A percentile compares a stretch with the other conserved stretches of the same genome.
phyloP scores from a whole-genome alignment of 1,139 yeast species.

The Kazachstania sp. region DNA sequence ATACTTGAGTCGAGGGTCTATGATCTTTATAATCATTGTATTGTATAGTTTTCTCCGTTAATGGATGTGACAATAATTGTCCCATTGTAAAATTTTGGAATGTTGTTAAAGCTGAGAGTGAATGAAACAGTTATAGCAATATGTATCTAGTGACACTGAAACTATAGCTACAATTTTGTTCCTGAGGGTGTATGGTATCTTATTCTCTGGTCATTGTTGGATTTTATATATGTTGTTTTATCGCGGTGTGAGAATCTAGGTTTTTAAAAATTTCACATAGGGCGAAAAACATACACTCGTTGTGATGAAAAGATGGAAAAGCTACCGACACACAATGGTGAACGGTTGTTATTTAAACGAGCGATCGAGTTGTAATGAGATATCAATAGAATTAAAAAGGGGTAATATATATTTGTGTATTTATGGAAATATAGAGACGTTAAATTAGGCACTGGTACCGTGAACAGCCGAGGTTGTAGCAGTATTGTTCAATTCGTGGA shows the following conservation, averaged over 20 bases:
- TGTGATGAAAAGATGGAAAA: too few relatives aligned
- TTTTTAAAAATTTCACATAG: too few relatives aligned
- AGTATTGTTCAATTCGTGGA: slow-evolving; percentile 60
- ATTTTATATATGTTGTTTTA: too few relatives aligned
- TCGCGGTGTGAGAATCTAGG: too few relatives aligned
- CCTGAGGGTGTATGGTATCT: too few relatives aligned
- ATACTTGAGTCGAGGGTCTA: slow-evolving; percentile 8
- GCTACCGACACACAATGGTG: too few relatives aligned
- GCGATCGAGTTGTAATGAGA: too few relatives aligned
- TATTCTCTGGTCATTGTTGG: too few relatives aligned
- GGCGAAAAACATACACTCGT: too few relatives aligned
- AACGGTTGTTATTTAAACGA: too few relatives aligned
- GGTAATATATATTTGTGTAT: neutral
- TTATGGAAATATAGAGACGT: neutral
- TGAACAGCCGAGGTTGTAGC: slow-evolving; percentile 3
- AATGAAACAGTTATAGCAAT: neutral
- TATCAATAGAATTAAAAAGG: neutral
- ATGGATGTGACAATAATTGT: slow-evolving; percentile 65
- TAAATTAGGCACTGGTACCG: neutral
- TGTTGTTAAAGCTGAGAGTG: neutral
- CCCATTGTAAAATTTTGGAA: slow-evolving; percentile 43
- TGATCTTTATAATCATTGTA: slow-evolving; percentile 33
- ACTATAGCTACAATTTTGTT: too few relatives aligned
- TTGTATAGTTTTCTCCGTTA: slow-evolving; percentile 56
- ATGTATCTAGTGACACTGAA: neutral